Base-by-base conservation (phyloP, 2,329 filamentous ascomycete genomes). In the Colletotrichum chlorophyti region DNA sequence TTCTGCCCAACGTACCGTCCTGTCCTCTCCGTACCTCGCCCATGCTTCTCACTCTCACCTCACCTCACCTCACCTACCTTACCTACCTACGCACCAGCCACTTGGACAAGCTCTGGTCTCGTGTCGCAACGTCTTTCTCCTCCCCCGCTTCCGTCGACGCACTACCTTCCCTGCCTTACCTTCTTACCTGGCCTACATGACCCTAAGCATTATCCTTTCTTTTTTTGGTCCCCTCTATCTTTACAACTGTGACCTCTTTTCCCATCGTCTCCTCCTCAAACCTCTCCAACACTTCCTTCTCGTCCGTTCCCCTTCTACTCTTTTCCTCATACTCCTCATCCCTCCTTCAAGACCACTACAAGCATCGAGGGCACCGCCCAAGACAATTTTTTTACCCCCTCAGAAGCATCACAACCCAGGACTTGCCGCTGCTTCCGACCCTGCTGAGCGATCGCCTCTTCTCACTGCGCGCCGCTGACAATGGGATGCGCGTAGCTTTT, bases 401-500 rank as follows among this genome's bases (percentile, higher is more conserved):
- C 21, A 32, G 23, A 19, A 17, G 27, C 40, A 58, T 35, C 43
- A 21, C 23, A 43, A 31, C 21, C 47, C 43, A 42, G 31, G 29
- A 24, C n/a, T 24, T 41, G 23, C 42, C 17, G 45, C 38, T 38
- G 35, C 40, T 35, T 61, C 50, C 48, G 53, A 34, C 55, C 31
- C 55, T 53, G 59, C n/a, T n/a, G n/a, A n/a, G n/a, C 49, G 54
- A 54, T 46, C 54, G 41, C 26, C 21, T 49, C 15, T 38, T 46
- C 43, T 23, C 34, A 47, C 40, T 54, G 31, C 54, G 48, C 46
- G 37, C 66, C 65, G n/a, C n/a, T n/a, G 64, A 71, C 68, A 65
- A 73, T 73, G 71, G 67, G 71, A 70, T 64, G 67, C 68, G 68
- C 71, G 64, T 73, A 68, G 68, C 64, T 65, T 62, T 57, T 58